Percentiles rank a stretch among this genome's conserved stretches.
Conservation (phyloP, 345 rosid genomes). For the Combretum micranthum region DNA sequence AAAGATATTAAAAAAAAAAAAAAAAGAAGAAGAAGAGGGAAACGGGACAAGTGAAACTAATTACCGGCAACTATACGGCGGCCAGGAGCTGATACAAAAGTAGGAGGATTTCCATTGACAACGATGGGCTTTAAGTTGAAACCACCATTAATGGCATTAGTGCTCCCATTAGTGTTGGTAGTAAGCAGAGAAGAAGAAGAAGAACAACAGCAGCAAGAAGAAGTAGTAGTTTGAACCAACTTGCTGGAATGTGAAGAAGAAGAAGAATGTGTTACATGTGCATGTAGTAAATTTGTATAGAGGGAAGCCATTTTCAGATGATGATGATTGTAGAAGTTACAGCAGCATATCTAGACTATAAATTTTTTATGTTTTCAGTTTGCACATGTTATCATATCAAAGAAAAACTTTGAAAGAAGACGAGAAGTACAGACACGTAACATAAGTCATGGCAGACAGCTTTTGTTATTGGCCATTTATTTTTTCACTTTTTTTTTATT, state of each 20-base stretch:
- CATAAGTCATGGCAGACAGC: too few relatives aligned
- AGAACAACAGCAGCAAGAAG: too few relatives aligned
- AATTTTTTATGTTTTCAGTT: background rate
- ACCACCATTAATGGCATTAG: conserved; percentile 11
- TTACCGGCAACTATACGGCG: conserved; percentile 93
- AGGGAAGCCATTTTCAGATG: conserved; percentile 68
- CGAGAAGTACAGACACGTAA: too few relatives aligned
- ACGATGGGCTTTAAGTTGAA: conserved; percentile 54
- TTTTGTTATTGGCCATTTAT: too few relatives aligned
- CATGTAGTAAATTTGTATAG: conserved; percentile 48
- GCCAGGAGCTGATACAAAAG: conserved; percentile 84
- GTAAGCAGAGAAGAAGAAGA: conserved; percentile 21
- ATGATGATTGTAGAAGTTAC: conserved; percentile 12
- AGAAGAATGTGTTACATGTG: conserved; percentile 15
- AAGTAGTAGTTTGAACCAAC: conserved; percentile 28
- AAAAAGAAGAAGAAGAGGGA: background rate
- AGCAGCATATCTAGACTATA: conserved; percentile 2
- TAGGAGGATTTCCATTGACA: conserved; percentile 69
- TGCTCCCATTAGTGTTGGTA: conserved; percentile 6
- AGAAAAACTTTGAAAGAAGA: too few relatives aligned
- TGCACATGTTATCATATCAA: background rate
- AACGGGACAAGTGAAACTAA: conserved; percentile 13
- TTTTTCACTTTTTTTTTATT: too few relatives aligned
- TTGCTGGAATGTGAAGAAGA: conserved; percentile 38
- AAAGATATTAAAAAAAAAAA: background rate